A percentile compares a stretch with the other conserved stretches of the same genome.
These are phyloP conservation scores for Ciborinia camelliae DNA, from an alignment of 2,329 filamentous ascomycete species.

Conservation along the genomic window DNA sequence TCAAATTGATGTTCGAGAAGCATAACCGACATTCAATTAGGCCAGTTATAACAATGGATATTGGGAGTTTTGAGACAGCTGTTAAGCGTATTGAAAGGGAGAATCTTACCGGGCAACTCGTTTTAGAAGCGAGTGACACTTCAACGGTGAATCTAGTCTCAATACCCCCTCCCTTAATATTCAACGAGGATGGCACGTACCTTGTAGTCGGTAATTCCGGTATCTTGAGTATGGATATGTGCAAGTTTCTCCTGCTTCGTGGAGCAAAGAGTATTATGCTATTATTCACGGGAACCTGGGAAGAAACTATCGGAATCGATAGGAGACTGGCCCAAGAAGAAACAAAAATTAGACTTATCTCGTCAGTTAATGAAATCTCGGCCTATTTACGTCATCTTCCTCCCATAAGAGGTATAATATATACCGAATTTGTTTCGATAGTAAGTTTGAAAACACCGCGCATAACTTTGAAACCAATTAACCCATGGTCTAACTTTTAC, in stretches of 20 bases:
- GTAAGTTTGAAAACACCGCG: background rate
- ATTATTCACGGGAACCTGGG: background rate
- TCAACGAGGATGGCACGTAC: background rate
- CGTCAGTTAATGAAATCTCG: background rate
- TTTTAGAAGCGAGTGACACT: background rate
- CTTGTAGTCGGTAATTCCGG: background rate
- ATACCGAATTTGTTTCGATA: background rate
- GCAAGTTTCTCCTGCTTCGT: background rate
- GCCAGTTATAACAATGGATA: background rate
- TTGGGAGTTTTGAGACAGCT: background rate
- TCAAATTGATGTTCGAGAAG: background rate
- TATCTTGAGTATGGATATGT: background rate
- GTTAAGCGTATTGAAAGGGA: background rate
- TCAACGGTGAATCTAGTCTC: background rate
- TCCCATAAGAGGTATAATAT: background rate
- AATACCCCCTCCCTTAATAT: background rate
- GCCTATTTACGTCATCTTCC: background rate
- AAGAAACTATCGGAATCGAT: background rate
- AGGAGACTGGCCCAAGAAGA: background rate
- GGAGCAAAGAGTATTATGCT: background rate
- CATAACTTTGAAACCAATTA: background rate
- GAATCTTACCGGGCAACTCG: background rate
- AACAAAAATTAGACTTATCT: background rate
- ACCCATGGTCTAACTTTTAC: background rate
- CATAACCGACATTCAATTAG: background rate